phyloP scores from a whole-genome alignment of 1,284 basidiomycete species.

The Irpex lacteus region DNA sequence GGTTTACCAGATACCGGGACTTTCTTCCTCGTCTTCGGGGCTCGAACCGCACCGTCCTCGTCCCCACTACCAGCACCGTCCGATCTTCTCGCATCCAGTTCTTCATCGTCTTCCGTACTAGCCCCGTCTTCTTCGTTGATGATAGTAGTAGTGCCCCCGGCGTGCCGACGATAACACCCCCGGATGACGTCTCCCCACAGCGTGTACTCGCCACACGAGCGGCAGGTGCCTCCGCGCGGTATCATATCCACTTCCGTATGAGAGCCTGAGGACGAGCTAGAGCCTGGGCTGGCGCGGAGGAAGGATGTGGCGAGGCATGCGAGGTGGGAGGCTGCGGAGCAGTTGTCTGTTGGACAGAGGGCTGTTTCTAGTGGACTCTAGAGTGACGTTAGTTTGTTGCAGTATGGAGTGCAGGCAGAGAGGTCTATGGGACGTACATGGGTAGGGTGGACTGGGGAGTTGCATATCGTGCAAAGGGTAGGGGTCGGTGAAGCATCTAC shows the following conservation, averaged over 20 bases:
- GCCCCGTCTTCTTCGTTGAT: conserved; percentile 25
- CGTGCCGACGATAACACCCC: conserved; percentile 60
- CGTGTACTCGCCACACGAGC: conserved; percentile 47
- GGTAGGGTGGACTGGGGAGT: conserved; percentile 14
- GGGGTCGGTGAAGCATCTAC: conserved; percentile 27
- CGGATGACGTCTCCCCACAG: conserved; percentile 77
- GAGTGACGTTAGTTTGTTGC: background rate
- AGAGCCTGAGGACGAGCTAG: no score
- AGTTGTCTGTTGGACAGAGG: conserved; percentile 49
- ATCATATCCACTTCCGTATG: conserved; percentile 38
- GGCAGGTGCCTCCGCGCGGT: conserved; percentile 63
- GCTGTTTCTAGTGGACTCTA: conserved; percentile 53
- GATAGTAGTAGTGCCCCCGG: conserved; percentile 29
- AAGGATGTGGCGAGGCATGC: conserved; percentile 66
- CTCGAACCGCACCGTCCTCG: no score
- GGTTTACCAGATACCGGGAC: no score
- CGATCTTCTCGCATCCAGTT: conserved; percentile 11
- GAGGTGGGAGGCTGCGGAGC: conserved; percentile 63
- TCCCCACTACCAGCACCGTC: conserved; percentile 3
- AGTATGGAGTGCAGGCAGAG: background rate
- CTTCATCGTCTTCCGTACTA: conserved; percentile 26
- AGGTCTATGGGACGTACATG: no score
- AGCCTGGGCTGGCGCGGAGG: conserved; percentile 19
- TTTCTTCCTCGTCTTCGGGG: no score
- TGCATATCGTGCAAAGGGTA: conserved; percentile 39